Base-by-base conservation (phyloP, 768 basidiomycete species). In the Amylocystis lapponica region DNA sequence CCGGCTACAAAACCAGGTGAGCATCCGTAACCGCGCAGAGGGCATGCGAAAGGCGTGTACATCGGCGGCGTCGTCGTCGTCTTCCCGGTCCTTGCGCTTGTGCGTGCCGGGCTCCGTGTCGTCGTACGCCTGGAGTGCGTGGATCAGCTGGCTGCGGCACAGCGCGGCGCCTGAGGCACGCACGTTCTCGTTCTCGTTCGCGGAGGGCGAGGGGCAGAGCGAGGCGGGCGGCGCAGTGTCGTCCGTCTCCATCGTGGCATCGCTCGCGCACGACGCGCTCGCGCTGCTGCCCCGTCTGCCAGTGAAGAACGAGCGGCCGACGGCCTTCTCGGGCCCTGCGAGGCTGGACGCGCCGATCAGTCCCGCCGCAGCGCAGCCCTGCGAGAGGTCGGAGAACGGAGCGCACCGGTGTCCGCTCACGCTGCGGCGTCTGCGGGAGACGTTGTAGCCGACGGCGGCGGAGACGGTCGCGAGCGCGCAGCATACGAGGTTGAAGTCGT, bases 401-500 rank as follows among this genome's bases (percentile, higher is more conserved):
- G 22, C 43, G 19, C 17, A 45, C 36, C 43, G 23, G 11, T 5
- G 41, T 11, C n/a, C 19, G 22, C 23, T 26, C 9, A 41, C 21
- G 20, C 19, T 45, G 11, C 45, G 52, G 16, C 49, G 47, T 27
- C 33, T 42, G 21, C 49, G 49, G 12, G 53, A 46, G 23, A 51
- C 45, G 19, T 41, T 41, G 45, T 57, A 57, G 22, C 58, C 58
- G 16, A 57, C 53, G 12, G 56, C 58, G 11, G 56, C 56, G 25
- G 58, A 56, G 33, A 57, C 30, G 4, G 56, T 60, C 3, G 58
- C 58, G 16, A 57, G 40, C 12, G 58, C 58, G 45, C 54, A 51
- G 16, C 51, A 53, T 4, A 57, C 51, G 43, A 57, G 21, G 35
- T 57, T 55, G 47, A 57, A 54, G 41, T 60, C 56, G 47, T 53